Percentiles rank a stretch among this genome's conserved stretches.
phyloP scores from a whole-genome alignment of 768 basidiomycete genomes.

The Suillus tomentosus region DNA sequence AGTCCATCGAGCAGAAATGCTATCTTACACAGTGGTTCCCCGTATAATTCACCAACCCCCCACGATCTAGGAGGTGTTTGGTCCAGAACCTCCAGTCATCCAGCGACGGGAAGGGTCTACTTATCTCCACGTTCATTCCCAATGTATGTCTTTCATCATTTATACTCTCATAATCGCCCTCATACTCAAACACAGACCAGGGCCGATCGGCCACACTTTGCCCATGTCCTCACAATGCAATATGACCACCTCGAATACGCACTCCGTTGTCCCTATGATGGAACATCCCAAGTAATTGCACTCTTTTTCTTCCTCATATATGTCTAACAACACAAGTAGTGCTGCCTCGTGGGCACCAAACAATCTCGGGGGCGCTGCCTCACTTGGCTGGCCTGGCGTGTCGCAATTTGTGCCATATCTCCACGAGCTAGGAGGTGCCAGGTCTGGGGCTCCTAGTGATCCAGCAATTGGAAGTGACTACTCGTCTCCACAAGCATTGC shows the following conservation, averaged over 20 bases:
- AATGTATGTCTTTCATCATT: neutral
- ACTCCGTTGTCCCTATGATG: neutral
- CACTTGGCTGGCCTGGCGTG: too few relatives aligned
- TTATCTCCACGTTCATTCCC: neutral
- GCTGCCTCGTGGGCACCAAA: neutral
- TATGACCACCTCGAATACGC: neutral
- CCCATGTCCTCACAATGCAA: neutral
- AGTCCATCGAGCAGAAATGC: neutral
- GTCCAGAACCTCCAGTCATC: neutral
- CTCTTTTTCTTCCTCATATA: neutral
- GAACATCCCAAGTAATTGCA: neutral
- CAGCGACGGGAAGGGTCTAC: neutral
- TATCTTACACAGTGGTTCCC: neutral
- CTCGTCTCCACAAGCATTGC: too few relatives aligned
- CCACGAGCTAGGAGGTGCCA: too few relatives aligned
- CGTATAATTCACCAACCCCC: neutral
- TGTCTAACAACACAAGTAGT: neutral
- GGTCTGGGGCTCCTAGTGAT: too few relatives aligned
- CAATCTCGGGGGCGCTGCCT: neutral
- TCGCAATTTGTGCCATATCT: neutral
- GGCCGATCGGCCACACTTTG: neutral
- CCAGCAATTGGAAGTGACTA: too few relatives aligned
- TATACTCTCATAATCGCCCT: neutral
- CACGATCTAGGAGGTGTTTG: neutral
- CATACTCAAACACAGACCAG: neutral